These are phyloP conservation scores for Penicillium sp. DNA, from an alignment of 2,329 filamentous ascomycete species.

Conservation along the genomic window DNA sequence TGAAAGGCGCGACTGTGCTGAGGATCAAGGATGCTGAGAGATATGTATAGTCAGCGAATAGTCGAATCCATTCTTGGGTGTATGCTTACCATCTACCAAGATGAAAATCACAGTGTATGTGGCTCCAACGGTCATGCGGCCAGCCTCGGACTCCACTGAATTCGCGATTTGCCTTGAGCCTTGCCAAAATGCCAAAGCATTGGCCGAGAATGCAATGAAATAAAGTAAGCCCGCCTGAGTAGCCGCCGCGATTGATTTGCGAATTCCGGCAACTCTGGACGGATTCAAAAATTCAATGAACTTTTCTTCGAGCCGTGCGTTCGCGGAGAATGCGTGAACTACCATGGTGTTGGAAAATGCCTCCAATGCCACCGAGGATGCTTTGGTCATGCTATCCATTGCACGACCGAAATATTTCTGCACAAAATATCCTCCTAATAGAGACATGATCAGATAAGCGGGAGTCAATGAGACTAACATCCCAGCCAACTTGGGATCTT, in stretches of 20 bases:
- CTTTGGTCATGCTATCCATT: slow-evolving; percentile 52
- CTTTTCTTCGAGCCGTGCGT: slow-evolving; percentile 54
- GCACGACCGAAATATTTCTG: slow-evolving; percentile 48
- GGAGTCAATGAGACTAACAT: slow-evolving; percentile 57
- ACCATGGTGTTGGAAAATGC: slow-evolving; percentile 57
- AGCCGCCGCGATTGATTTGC: slow-evolving; percentile 55
- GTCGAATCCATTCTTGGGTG: neutral
- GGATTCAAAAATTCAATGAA: slow-evolving; percentile 52
- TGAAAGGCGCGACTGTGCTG: slow-evolving; percentile 35
- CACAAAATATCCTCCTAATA: slow-evolving; percentile 53
- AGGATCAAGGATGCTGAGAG: slow-evolving; percentile 31
- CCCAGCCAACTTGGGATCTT: slow-evolving; percentile 74
- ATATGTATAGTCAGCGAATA: neutral
- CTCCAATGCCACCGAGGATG: slow-evolving; percentile 60
- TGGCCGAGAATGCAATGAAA: slow-evolving; percentile 64
- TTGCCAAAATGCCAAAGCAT: slow-evolving; percentile 65
- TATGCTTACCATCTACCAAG: slow-evolving; percentile 31
- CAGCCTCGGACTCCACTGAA: slow-evolving; percentile 12
- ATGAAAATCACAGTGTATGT: slow-evolving; percentile 38
- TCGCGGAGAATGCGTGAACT: slow-evolving; percentile 61
- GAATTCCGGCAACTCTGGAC: slow-evolving; percentile 52
- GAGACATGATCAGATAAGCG: slow-evolving; percentile 57
- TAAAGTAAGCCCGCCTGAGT: slow-evolving; percentile 60
- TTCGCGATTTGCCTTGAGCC: slow-evolving; percentile 55
- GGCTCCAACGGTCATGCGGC: slow-evolving; percentile 28